Evolutionary conservation across 2,329 filamentous ascomycete genomes (phyloP).

Genomic region (Pseudofabraea citricarpa): DNA sequence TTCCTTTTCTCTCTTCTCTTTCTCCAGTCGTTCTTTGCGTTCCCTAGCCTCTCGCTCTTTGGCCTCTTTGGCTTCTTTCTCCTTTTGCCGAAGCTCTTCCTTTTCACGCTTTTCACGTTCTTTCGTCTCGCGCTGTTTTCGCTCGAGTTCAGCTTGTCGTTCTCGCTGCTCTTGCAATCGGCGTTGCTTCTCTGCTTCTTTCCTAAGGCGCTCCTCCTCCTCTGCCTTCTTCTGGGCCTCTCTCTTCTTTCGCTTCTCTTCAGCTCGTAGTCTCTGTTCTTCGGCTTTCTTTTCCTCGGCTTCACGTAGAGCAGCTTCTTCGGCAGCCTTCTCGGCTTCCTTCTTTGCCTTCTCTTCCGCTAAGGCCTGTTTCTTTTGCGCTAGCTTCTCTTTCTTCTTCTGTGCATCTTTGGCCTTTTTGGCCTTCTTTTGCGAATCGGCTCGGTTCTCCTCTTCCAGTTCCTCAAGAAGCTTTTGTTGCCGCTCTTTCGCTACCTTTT

Average conservation of each 20-base stretch:
- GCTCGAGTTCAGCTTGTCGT: constrained; percentile 77
- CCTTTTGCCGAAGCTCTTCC: constrained; percentile 75
- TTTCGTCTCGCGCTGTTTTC: constrained; percentile 74
- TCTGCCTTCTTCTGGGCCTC: constrained; percentile 87
- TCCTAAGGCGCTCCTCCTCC: constrained; percentile 80
- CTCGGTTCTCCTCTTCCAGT: constrained; percentile 76
- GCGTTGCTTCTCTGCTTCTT: constrained; percentile 79
- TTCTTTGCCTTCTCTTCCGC: constrained; percentile 88
- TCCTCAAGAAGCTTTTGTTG: constrained; percentile 89
- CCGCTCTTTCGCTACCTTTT: constrained; percentile 91
- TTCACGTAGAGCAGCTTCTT: constrained; percentile 72
- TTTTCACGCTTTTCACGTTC: constrained; percentile 80
- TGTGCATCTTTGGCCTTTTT: constrained; percentile 94
- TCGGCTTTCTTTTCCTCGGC: constrained; percentile 75
- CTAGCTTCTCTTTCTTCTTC: constrained; percentile 91
- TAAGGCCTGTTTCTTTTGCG: constrained; percentile 78
- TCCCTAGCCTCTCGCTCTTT: constrained; percentile 53
- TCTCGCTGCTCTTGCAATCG: constrained; percentile 81
- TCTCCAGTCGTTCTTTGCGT: constrained; percentile 53
- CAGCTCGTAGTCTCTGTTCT: constrained; percentile 74
- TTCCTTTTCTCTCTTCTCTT: constrained; percentile 56
- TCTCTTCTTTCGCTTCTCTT: constrained; percentile 87
- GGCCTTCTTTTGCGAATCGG: constrained; percentile 74
- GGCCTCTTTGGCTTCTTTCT: constrained; percentile 70
- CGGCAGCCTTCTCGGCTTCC: constrained; percentile 84